A percentile compares a stretch with the other conserved stretches of the same genome.
Evolutionary conservation across 129 eudicot genomes (phyloP).

Genomic region (Arctium minus): DNA sequence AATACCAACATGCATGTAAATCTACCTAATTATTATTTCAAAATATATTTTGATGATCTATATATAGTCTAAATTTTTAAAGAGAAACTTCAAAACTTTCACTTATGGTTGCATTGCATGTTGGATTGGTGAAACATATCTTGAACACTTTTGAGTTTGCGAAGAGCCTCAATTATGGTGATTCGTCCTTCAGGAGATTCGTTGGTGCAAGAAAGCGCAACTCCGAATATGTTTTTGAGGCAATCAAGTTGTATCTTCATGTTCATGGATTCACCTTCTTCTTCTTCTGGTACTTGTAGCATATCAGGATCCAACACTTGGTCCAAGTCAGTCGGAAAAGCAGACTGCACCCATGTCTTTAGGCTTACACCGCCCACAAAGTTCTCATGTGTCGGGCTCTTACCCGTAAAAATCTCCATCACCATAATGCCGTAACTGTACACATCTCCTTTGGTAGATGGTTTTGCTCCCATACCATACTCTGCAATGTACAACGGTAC

Average conservation of each 20-base stretch:
- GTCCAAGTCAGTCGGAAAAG: constrained; percentile 28
- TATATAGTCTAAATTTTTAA: not conserved
- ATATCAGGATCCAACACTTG: constrained; percentile 42
- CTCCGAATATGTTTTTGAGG: constrained; percentile 29
- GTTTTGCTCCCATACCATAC: constrained; percentile 62
- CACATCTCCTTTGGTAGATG: constrained; percentile 75
- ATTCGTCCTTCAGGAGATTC: constrained; percentile 48
- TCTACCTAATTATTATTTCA: not conserved
- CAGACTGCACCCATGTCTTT: constrained; percentile 45
- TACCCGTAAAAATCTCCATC: constrained; percentile 67
- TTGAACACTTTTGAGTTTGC: constrained; percentile 33
- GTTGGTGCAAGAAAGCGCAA: constrained; percentile 54
- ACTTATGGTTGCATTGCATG: not conserved
- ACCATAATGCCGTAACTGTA: constrained; percentile 69
- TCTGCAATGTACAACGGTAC: constrained; percentile 20
- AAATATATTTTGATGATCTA: not conserved
- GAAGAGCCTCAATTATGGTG: constrained; percentile 43
- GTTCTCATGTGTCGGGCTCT: constrained; percentile 51
- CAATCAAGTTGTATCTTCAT: constrained; percentile 26
- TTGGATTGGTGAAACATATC: constrained; percentile 29
- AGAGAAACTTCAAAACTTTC: not conserved
- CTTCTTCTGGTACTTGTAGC: not conserved
- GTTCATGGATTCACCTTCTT: constrained; percentile 10
- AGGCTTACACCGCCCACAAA: constrained; percentile 50
- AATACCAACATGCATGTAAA: not conserved